Conservation (phyloP, 2,329 filamentous ascomycete genomes). For the Lasiodiplodia sp. region DNA sequence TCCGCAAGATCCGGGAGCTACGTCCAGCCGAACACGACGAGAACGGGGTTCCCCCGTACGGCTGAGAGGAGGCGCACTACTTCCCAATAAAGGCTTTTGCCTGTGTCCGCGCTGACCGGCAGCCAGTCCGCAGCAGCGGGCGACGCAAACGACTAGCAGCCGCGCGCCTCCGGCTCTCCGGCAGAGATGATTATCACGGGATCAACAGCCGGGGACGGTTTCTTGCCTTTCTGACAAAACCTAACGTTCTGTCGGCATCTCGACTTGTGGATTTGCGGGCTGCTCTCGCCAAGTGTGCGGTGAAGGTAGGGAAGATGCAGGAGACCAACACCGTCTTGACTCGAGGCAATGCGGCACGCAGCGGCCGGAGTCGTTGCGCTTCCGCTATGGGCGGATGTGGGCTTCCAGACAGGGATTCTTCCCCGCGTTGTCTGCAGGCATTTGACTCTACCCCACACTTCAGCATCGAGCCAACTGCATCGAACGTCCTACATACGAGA, state of each 20-base stretch:
- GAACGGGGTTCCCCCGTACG: neutral
- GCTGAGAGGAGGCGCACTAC: neutral
- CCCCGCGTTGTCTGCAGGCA: slow-evolving; percentile 26
- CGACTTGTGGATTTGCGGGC: slow-evolving; percentile 7
- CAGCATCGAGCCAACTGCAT: slow-evolving; percentile 12
- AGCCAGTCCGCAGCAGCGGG: slow-evolving; percentile 10
- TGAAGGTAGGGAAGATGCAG: slow-evolving; percentile 14
- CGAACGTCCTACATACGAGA: neutral
- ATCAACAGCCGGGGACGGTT: neutral
- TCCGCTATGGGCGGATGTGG: slow-evolving; percentile 20
- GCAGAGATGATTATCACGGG: slow-evolving; percentile 1
- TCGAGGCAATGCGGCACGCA: slow-evolving; percentile 15
- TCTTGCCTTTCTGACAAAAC: slow-evolving; percentile 20
- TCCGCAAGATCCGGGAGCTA: slow-evolving; percentile 17
- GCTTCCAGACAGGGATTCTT: slow-evolving; percentile 24
- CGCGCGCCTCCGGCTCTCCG: slow-evolving; percentile 16
- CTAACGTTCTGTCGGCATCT: slow-evolving; percentile 19
- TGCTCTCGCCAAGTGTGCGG: slow-evolving; percentile 15
- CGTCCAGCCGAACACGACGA: neutral
- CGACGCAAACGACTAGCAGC: slow-evolving; percentile 11
- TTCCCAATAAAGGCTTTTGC: neutral
- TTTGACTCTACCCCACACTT: slow-evolving; percentile 29
- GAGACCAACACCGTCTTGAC: slow-evolving; percentile 3
- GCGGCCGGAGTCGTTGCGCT: slow-evolving; percentile 6
- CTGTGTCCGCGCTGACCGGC: neutral